Evolutionary conservation across 345 rosid species (phyloP).

Genomic region (Excoecaria agallocha): DNA sequence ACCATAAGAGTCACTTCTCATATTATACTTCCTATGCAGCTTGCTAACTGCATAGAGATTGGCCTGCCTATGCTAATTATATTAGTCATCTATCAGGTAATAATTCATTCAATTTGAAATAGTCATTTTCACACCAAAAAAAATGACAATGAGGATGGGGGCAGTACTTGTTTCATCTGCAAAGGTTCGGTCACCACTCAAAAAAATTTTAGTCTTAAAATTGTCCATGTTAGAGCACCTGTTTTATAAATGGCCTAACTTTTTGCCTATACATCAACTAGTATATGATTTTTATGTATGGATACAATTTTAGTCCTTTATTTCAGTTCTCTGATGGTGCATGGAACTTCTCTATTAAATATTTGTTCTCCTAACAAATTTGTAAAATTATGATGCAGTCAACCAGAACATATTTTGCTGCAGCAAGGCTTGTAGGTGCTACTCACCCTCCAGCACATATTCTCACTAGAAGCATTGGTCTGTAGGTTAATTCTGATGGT

Average conservation of each 20-base stretch:
- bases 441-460: no score
- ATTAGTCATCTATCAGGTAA: constrained; percentile 68
- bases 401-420: constrained; percentile 76
- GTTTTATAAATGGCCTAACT: not conserved
- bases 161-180: constrained; percentile 87
- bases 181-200: constrained; percentile 53
- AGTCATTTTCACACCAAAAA: no score
- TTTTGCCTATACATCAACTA: not conserved
- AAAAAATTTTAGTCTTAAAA: constrained; percentile 3
- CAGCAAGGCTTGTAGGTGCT: constrained; percentile 78
- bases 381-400: constrained; percentile 48
- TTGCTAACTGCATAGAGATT: constrained; percentile 82
- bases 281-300: not conserved
- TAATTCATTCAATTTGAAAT: not conserved
- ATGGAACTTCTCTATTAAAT: constrained; percentile 7
- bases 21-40: constrained; percentile 43
- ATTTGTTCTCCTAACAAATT: not conserved
- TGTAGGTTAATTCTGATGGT: constrained; percentile 51
- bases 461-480: constrained; percentile 83
- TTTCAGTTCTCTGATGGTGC: not conserved
- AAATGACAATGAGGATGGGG: constrained; percentile 28
- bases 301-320: not conserved
- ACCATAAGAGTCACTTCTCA: not conserved
- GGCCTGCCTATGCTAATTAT: constrained; percentile 95
- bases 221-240: not conserved